These are phyloP conservation scores for Debaryomyces maramus DNA, from an alignment of 805 yeast genomes.

Conservation along the genomic window DNA sequence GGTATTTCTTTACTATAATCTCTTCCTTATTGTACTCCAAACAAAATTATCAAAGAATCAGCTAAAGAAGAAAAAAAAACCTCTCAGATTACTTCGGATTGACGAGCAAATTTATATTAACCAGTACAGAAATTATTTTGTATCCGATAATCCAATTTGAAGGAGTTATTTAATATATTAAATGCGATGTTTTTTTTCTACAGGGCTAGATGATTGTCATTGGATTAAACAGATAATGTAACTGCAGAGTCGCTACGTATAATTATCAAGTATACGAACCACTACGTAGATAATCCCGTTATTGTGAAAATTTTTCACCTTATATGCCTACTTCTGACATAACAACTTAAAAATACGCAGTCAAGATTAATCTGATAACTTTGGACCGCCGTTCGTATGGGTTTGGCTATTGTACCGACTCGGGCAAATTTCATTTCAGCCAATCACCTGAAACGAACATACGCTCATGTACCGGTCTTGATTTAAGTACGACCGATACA, in stretches of 20 bases:
- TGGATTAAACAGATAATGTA: background rate
- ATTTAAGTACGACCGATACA: too few relatives aligned
- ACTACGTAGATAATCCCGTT: background rate
- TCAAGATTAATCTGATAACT: conserved; percentile 5
- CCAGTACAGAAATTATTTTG: background rate
- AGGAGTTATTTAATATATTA: too few relatives aligned
- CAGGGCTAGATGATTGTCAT: background rate
- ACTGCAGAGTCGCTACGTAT: background rate
- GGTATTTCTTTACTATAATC: conserved; percentile 1
- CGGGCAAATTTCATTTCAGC: background rate
- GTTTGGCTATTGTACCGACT: background rate
- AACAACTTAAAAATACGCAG: too few relatives aligned
- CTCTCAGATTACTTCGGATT: conserved; percentile 5
- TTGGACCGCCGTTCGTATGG: background rate
- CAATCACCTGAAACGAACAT: too few relatives aligned
- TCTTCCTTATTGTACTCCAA: conserved; percentile 10
- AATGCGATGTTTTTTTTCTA: too few relatives aligned
- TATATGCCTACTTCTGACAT: background rate
- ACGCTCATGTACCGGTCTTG: too few relatives aligned
- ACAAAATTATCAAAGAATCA: conserved; percentile 9
- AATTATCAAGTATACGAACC: background rate
- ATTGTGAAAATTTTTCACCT: background rate
- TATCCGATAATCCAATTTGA: too few relatives aligned
- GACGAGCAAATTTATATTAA: conserved; percentile 3
- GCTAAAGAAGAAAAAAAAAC: conserved; percentile 14